phyloP scores from a whole-genome alignment of 352 stramenopile species.

The Phytopythium helicoides region DNA sequence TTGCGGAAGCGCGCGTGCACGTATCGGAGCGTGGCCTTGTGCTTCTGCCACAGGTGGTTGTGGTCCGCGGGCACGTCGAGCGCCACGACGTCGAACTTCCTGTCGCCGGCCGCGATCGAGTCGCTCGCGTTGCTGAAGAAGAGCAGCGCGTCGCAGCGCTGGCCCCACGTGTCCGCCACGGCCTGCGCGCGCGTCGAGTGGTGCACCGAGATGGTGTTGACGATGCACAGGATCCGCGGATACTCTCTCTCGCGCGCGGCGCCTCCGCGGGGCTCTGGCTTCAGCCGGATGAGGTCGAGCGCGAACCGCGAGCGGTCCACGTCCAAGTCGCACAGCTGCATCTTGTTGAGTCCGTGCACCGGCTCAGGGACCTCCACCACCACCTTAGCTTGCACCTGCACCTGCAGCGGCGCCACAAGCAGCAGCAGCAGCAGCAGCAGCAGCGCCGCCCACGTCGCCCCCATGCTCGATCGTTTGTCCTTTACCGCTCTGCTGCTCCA shows the following conservation, averaged over 20 bases:
- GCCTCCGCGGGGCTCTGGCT: conserved; percentile 12
- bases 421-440: background rate
- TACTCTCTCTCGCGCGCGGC: conserved; percentile 18
- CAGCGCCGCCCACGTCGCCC: background rate
- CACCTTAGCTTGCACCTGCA: background rate
- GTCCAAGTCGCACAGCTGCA: conserved; percentile 55
- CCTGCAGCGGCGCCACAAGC: background rate
- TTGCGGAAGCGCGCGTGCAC: conserved; percentile 70
- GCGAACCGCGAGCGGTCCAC: conserved; percentile 34
- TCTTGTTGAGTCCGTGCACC: conserved; percentile 28
- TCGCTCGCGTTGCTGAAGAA: conserved; percentile 82
- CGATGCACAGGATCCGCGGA: conserved; percentile 72
- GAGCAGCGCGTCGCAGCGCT: conserved; percentile 73
- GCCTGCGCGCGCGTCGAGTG: conserved; percentile 56
- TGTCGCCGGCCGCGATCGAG: conserved; percentile 37
- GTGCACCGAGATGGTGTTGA: conserved; percentile 79
- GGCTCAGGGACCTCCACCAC: conserved; percentile 7
- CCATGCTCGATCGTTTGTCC: too few relatives aligned
- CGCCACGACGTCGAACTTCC: conserved; percentile 52
- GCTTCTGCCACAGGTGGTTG: conserved; percentile 84
- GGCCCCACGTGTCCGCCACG: conserved; percentile 78
- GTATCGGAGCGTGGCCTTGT: conserved; percentile 71
- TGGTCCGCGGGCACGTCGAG: conserved; percentile 73
- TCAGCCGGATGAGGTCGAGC: conserved; percentile 44
- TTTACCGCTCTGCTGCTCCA: too few relatives aligned